Percentiles rank a stretch among this genome's conserved stretches.
Evolutionary conservation across 2,329 filamentous ascomycete genomes (phyloP).

Genomic region (Claviceps cyperi): DNA sequence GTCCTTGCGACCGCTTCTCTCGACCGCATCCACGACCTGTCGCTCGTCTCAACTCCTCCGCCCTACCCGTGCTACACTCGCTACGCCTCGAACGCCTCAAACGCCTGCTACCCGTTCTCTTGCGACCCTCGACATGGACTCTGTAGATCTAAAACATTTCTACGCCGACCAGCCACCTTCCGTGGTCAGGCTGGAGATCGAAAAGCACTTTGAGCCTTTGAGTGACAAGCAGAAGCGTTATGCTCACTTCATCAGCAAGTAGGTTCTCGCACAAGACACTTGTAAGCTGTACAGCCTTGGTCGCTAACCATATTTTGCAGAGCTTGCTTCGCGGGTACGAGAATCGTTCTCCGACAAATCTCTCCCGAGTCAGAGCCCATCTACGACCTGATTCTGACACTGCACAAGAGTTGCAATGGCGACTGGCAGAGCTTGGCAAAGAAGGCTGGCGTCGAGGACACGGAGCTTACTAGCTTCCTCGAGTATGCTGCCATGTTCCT

Average conservation of each 20-base stretch:
- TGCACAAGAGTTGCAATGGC: constrained; percentile 51
- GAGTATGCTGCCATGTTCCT: constrained; percentile 69
- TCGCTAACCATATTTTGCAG: constrained; percentile 24
- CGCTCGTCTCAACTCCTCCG: constrained; percentile 9
- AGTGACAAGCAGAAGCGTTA: constrained; percentile 71
- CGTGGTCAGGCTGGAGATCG: constrained; percentile 77
- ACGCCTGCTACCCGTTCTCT: background rate
- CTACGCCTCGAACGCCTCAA: background rate
- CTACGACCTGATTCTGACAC: constrained; percentile 63
- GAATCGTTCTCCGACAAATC: constrained; percentile 66
- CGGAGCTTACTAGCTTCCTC: constrained; percentile 53
- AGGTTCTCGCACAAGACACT: constrained; percentile 15
- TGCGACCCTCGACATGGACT: constrained; percentile 32
- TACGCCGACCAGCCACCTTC: constrained; percentile 82
- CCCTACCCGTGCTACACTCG: background rate
- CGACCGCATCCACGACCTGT: constrained; percentile 9
- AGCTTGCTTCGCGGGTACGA: constrained; percentile 61
- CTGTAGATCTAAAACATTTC: constrained; percentile 56
- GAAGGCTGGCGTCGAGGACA: constrained; percentile 48
- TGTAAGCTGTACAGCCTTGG: background rate
- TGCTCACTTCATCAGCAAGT: constrained; percentile 79
- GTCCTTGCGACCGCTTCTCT: constrained; percentile 17
- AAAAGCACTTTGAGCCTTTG: constrained; percentile 77
- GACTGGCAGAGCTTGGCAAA: constrained; percentile 56
- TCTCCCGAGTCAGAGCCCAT: constrained; percentile 71